Base-by-base conservation (phyloP, 345 rosid species). In the Mallotus nudiflorus region DNA sequence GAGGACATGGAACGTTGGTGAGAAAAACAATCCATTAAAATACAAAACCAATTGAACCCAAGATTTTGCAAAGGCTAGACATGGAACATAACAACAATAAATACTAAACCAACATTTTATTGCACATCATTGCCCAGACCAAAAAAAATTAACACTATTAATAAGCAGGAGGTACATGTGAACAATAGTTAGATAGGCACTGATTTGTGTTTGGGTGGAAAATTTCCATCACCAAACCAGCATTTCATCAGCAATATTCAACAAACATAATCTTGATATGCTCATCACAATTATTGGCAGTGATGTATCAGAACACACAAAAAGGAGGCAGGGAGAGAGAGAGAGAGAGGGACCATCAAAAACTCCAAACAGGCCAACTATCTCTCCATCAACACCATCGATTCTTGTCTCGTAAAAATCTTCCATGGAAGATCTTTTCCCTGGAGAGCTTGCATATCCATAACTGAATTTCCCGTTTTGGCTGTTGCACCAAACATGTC, bases 371-470 rank as follows among this genome's bases (percentile, higher is more conserved):
- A 92, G 89, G 40, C 97, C 99, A 78, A 96, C 96, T 63, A 92
- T 92, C 78, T 92, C 92, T 51, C 97, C 99, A 19, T 88, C 86
- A 73, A 96, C 91, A 55, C 90, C 96, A 78, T 89, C 96, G 48
- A 96, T 92, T 78, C 98, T 85, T 59, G 98, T 91, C 78, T 96
- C 99, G 48, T 92, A 92, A 56, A 92, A 96, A 72, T 96, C 99
- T 82, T 96, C 99, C 99, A 96, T 96, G 20, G 97, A 91, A 78
- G 98, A 85, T 75, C 99, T 85, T 76, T 92, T 96, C 71, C 99
- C 98, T 0, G 92, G 94, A 58, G 94, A 90, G 84, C 98, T 92
- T 73, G 99, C 97, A 85, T 88, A 96, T 77, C 99, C 99, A 79
- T 92, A 96, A 82, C 98, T 92, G 84, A 96, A 96, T 81, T 83